Percentiles rank a stretch among this genome's conserved stretches.
Evolutionary conservation across 31 red algal genomes (phyloP).

Genomic region (Odonthalia washingtoniensis): DNA sequence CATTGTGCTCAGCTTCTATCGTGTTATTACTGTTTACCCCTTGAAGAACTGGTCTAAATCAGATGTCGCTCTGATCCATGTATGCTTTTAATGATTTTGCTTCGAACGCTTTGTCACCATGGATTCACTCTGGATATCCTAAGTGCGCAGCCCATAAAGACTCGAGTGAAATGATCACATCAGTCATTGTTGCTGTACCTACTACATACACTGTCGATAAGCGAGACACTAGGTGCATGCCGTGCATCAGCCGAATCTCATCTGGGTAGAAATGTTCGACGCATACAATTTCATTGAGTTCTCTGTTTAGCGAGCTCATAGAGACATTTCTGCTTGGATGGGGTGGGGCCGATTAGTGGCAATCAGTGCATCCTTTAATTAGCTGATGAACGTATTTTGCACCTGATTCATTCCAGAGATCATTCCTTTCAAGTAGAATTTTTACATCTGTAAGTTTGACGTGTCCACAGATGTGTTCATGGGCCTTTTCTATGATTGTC

Average conservation of each 20-base stretch:
- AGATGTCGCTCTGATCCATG: neutral
- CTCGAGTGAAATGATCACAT: neutral
- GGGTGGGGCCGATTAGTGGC: too few relatives aligned
- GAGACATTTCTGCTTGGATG: too few relatives aligned
- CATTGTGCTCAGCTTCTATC: conserved; percentile 34
- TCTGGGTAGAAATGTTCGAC: neutral
- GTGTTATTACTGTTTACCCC: conserved; percentile 1
- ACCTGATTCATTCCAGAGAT: too few relatives aligned
- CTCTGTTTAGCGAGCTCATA: too few relatives aligned
- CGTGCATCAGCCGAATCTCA: neutral
- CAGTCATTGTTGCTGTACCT: neutral
- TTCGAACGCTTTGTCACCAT: conserved; percentile 10
- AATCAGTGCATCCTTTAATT: too few relatives aligned
- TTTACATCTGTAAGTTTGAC: too few relatives aligned
- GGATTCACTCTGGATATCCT: neutral
- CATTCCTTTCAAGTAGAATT: too few relatives aligned
- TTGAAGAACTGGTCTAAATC: neutral
- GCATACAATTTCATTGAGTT: too few relatives aligned
- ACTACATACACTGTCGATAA: too few relatives aligned
- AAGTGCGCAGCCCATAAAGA: neutral
- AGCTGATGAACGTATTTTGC: too few relatives aligned
- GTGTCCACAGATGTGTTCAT: neutral
- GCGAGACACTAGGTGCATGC: neutral
- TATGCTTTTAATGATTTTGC: neutral
- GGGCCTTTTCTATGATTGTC: neutral